Conservation (phyloP, 1,284 basidiomycete species). For the Singerocomus inundabilis region DNA sequence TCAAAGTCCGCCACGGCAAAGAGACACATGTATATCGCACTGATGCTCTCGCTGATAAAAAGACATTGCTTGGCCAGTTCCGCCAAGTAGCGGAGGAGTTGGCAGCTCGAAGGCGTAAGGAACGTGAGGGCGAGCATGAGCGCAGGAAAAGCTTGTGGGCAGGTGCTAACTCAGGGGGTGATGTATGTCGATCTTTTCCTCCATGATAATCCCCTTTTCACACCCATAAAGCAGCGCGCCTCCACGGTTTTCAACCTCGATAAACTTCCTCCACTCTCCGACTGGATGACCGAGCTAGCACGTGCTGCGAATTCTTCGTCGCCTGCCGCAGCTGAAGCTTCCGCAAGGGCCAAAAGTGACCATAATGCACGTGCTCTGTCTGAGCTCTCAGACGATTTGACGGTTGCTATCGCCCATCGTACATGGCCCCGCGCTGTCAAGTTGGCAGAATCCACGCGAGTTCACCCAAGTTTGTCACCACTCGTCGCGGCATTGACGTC, state of each 20-base stretch:
- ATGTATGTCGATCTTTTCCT: constrained; percentile 42
- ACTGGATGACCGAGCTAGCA: constrained; percentile 70
- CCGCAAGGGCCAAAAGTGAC: constrained; percentile 68
- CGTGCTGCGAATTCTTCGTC: constrained; percentile 31
- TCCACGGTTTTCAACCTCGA: constrained; percentile 36
- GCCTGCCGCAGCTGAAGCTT: constrained; percentile 16
- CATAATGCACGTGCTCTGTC: constrained; percentile 82
- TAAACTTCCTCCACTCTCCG: constrained; percentile 53
- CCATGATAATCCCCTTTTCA: constrained; percentile 22
- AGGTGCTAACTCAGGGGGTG: constrained; percentile 51
- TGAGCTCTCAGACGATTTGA: constrained; percentile 89
- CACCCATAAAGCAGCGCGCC: constrained; percentile 31
- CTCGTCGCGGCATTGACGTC: constrained; percentile 71
- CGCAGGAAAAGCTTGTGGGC: constrained; percentile 80
- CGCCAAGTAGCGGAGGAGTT: constrained; percentile 92
- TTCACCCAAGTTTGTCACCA: constrained; percentile 59
- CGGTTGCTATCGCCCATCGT: constrained; percentile 86
- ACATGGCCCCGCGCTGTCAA: constrained; percentile 86
- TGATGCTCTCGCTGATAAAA: constrained; percentile 82
- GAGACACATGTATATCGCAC: constrained; percentile 94
- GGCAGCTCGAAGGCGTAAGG: constrained; percentile 82
- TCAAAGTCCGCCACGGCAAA: constrained; percentile 93
- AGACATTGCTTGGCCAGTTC: constrained; percentile 80
- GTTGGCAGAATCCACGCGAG: constrained; percentile 82
- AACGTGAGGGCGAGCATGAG: constrained; percentile 89